Percentiles rank a stretch among this genome's conserved stretches.
phyloP scores from a whole-genome alignment of 2,329 filamentous ascomycete species.

The Verticillium longisporum region DNA sequence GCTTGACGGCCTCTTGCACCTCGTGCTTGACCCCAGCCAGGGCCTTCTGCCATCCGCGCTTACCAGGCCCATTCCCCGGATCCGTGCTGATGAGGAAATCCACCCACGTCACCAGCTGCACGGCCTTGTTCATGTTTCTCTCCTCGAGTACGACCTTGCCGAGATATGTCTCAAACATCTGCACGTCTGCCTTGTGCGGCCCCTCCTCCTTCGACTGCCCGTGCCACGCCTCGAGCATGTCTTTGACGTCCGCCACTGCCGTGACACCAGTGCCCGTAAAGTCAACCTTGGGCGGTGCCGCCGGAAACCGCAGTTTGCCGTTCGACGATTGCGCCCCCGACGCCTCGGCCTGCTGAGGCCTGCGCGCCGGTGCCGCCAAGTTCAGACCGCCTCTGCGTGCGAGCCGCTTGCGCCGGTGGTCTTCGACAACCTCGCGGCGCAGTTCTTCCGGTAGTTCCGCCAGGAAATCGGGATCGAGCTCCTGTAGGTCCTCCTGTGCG shows the following conservation, averaged over 20 bases:
- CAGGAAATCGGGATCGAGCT: constrained; percentile 67
- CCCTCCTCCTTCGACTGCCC: constrained; percentile 63
- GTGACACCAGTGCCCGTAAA: constrained; percentile 38
- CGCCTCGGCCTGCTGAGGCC: constrained; percentile 13
- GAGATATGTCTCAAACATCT: constrained; percentile 68
- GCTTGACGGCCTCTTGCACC: constrained; percentile 47
- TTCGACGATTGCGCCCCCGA: constrained; percentile 20
- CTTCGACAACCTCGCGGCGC: constrained; percentile 67
- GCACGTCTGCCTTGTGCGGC: constrained; percentile 73
- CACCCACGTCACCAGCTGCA: constrained; percentile 63
- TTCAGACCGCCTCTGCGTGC: constrained; percentile 48
- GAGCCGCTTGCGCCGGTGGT: constrained; percentile 60
- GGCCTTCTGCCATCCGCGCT: constrained; percentile 38
- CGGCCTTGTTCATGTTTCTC: constrained; percentile 68
- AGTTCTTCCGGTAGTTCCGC: constrained; percentile 78
- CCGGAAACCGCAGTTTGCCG: constrained; percentile 37
- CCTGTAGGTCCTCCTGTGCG: constrained; percentile 30
- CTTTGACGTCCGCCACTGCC: constrained; percentile 55
- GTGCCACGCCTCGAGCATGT: constrained; percentile 73
- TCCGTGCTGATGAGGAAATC: constrained; percentile 47
- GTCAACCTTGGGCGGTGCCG: constrained; percentile 34
- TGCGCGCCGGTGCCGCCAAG: constrained; percentile 26
- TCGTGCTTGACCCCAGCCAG: constrained; percentile 36
- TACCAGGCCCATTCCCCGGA: constrained; percentile 26
- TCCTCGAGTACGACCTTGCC: constrained; percentile 67